These are phyloP conservation scores for Fraxinus nigra DNA, from an alignment of 305 asterid species.

Conservation along the genomic window DNA sequence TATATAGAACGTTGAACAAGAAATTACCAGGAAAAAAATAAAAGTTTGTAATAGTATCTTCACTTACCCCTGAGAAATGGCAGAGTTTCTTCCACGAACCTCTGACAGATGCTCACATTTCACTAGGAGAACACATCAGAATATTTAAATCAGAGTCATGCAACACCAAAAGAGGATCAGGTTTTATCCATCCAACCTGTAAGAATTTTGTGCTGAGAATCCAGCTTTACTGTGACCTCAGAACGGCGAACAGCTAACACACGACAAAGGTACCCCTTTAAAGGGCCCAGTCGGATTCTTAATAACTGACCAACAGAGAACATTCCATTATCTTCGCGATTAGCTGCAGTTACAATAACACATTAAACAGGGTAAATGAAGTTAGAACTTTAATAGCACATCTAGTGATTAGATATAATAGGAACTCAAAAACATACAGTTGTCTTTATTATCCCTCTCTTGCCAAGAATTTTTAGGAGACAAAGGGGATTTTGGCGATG, in stretches of 20 bases:
- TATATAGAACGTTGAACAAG: not conserved
- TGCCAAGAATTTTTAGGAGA: conserved; percentile 64
- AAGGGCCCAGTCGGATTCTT: conserved; percentile 89
- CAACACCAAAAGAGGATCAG: conserved; percentile 8
- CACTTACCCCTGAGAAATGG: conserved; percentile 58
- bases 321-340: conserved; percentile 62
- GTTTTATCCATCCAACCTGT: conserved; percentile 52
- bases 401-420: not conserved
- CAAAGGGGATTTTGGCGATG: conserved; percentile 82
- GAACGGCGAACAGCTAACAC: conserved; percentile 88
- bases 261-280: conserved; percentile 89
- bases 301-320: conserved; percentile 83
- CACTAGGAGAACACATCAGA: conserved; percentile 41
- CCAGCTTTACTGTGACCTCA: conserved; percentile 93
- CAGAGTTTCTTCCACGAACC: conserved; percentile 69
- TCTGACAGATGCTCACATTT: conserved; percentile 83
- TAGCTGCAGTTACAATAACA: conserved; percentile 39
- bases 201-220: conserved; percentile 87
- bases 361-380: conserved; percentile 7
- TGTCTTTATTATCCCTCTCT: conserved; percentile 56
- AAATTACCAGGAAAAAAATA: not conserved
- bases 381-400: conserved; percentile 6
- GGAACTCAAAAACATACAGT: conserved; percentile 48
- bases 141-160: conserved; percentile 17
- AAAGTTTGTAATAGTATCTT: not conserved